Conservation (phyloP, 768 basidiomycete species). For the Phanerochaete carnosa region DNA sequence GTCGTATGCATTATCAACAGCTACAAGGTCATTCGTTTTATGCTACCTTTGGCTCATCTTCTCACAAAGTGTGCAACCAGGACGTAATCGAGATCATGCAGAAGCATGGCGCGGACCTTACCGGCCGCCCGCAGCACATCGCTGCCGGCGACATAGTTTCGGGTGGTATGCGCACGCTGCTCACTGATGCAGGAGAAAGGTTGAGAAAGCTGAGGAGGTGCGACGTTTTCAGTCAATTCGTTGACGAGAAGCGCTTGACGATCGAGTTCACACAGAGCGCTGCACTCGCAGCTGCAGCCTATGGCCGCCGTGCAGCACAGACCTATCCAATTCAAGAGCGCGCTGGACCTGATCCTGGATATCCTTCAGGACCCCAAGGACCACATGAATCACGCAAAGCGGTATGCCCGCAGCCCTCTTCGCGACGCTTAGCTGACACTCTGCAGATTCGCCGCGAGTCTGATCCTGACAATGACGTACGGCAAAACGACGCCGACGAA, state of each 20-base stretch:
- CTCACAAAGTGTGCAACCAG: slow-evolving; percentile 3
- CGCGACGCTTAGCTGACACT: neutral
- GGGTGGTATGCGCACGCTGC: slow-evolving; percentile 30
- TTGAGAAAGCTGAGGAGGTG: slow-evolving; percentile 29
- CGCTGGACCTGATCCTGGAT: slow-evolving; percentile 32
- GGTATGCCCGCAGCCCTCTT: slow-evolving; percentile 17
- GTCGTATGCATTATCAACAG: slow-evolving; percentile 5
- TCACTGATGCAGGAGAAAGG: slow-evolving; percentile 25
- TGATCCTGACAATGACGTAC: slow-evolving; percentile 36
- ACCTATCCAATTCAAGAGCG: slow-evolving; percentile 29
- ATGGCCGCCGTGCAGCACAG: slow-evolving; percentile 30
- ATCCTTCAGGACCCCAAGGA: slow-evolving; percentile 29
- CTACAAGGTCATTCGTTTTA: neutral
- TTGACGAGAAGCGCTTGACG: neutral
- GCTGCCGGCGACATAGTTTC: slow-evolving; percentile 33
- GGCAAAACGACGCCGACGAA: slow-evolving; percentile 36
- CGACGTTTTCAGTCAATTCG: neutral
- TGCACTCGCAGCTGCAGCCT: slow-evolving; percentile 34
- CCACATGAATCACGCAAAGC: slow-evolving; percentile 31
- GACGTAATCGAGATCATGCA: slow-evolving; percentile 39
- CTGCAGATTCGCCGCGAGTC: slow-evolving; percentile 35
- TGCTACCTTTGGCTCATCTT: too few species aligned
- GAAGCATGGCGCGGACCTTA: slow-evolving; percentile 33
- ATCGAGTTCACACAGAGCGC: slow-evolving; percentile 18
- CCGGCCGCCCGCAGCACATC: slow-evolving; percentile 33